Percentiles rank a stretch among this genome's conserved stretches.
Conservation (phyloP, 2,329 filamentous ascomycete genomes). For the Aspergillus sp. region DNA sequence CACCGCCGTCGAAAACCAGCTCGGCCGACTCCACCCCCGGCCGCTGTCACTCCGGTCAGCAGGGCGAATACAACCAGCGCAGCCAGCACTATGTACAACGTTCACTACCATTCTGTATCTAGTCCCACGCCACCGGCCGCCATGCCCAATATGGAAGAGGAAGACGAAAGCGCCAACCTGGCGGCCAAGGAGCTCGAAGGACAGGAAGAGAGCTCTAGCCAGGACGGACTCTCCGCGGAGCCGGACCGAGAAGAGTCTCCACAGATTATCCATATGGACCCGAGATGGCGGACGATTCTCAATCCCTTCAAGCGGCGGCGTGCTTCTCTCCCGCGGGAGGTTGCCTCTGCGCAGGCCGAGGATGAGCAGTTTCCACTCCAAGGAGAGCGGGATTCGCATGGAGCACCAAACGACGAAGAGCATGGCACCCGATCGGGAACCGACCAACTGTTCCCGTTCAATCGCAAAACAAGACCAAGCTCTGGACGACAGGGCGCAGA, state of each 20-base stretch:
- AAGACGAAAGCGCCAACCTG: constrained; percentile 24
- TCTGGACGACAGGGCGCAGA: constrained; percentile 36
- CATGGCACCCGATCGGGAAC: constrained; percentile 45
- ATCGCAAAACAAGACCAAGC: constrained; percentile 43
- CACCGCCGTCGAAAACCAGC: constrained; percentile 15
- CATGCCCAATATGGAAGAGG: constrained; percentile 33
- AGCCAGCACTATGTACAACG: constrained; percentile 62
- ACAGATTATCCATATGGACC: constrained; percentile 29
- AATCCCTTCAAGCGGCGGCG: constrained; percentile 60
- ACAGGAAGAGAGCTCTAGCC: constrained; percentile 8
- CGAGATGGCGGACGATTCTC: constrained; percentile 50
- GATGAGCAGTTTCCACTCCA: constrained; percentile 30
- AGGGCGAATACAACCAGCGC: constrained; percentile 61
- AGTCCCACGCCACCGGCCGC: constrained; percentile 45
- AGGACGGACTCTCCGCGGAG: constrained; percentile 17
- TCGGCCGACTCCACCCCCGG: constrained; percentile 44
- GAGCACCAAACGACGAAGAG: constrained; percentile 40
- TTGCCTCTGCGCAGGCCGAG: constrained; percentile 55
- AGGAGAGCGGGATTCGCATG: constrained; percentile 29
- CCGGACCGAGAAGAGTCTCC: constrained; percentile 30
- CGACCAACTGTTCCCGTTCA: constrained; percentile 48
- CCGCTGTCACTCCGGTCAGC: constrained; percentile 55
- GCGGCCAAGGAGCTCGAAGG: constrained; percentile 23
- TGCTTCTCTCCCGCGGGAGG: constrained; percentile 57
- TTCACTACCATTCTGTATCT: constrained; percentile 57